Percentiles rank a stretch among this genome's conserved stretches.
These are phyloP conservation scores for Bolboschoenus planiculmis DNA, from an alignment of 176 grass and related monocot genomes.

Conservation along the genomic window DNA sequence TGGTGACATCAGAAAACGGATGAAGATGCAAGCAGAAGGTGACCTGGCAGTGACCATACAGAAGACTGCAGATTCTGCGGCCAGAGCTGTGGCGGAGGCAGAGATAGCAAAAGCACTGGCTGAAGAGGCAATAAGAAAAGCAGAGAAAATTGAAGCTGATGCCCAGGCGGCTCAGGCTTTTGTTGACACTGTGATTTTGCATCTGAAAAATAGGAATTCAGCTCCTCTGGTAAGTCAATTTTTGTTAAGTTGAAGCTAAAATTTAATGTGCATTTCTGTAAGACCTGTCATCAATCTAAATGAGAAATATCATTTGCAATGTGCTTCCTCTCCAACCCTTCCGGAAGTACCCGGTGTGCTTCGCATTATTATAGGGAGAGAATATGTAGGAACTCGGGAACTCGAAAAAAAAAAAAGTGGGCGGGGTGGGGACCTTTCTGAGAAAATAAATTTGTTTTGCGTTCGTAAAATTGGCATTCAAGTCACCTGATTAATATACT, in stretches of 20 bases:
- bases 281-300: background rate
- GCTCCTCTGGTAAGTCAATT: conserved; percentile 34
- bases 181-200: conserved; percentile 48
- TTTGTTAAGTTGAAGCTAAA: background rate
- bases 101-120: conserved; percentile 64
- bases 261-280: background rate
- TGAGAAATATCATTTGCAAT: conserved; percentile 3
- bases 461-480: background rate
- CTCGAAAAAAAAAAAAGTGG: background rate
- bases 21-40: conserved; percentile 40
- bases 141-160: conserved; percentile 63
- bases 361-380: background rate
- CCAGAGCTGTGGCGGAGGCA: conserved; percentile 80
- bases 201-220: conserved; percentile 55
- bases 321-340: background rate
- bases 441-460: background rate
- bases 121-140: conserved; percentile 65
- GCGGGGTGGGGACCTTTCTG: background rate
- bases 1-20: conserved; percentile 37
- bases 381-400: background rate
- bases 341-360: background rate
- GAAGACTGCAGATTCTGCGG: conserved; percentile 73
- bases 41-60: conserved; percentile 47
- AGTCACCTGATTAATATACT: too few species aligned
- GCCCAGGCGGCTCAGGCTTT: conserved; percentile 60